Percentiles rank a stretch among this genome's conserved stretches.
phyloP scores from a whole-genome alignment of 495 filamentous ascomycete species.

The Aeminium ludgeri region DNA sequence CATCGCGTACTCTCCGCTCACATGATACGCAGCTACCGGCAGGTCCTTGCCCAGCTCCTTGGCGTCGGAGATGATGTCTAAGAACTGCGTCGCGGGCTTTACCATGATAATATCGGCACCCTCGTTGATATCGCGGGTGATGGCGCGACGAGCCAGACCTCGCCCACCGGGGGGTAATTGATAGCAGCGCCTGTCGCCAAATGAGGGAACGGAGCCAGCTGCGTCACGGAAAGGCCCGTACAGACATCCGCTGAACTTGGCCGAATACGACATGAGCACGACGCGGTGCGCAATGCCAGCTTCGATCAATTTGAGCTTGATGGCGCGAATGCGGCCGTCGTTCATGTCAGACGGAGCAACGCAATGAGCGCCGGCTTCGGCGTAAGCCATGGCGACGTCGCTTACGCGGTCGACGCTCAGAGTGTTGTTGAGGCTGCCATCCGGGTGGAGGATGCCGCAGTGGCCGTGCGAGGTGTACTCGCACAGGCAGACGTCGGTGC shows the following conservation, averaged over 20 bases:
- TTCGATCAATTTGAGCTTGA: slow-evolving; percentile 91
- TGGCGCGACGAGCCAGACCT: slow-evolving; percentile 85
- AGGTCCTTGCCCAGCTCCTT: slow-evolving; percentile 82
- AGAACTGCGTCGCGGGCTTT: slow-evolving; percentile 82
- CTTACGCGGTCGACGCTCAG: slow-evolving; percentile 84
- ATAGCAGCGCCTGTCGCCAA: slow-evolving; percentile 91
- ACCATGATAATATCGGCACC: slow-evolving; percentile 99
- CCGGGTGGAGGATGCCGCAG: slow-evolving; percentile 84
- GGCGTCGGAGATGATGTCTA: slow-evolving; percentile 92
- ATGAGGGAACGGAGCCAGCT: slow-evolving; percentile 77
- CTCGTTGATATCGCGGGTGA: slow-evolving; percentile 73
- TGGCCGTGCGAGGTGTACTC: slow-evolving; percentile 99
- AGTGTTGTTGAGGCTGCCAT: slow-evolving; percentile 80
- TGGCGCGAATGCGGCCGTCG: slow-evolving; percentile 86
- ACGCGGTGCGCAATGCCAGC: slow-evolving; percentile 74
- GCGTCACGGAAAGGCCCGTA: slow-evolving; percentile 97
- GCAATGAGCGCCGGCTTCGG: slow-evolving; percentile 83
- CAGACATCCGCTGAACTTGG: slow-evolving; percentile 90
- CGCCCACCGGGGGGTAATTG: slow-evolving; percentile 84
- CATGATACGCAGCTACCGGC: slow-evolving; percentile 88
- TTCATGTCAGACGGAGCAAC: slow-evolving; percentile 98
- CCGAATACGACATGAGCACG: slow-evolving; percentile 90
- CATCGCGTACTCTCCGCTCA: slow-evolving; percentile 95
- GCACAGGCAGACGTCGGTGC: slow-evolving; percentile 87
- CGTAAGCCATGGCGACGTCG: slow-evolving; percentile 85